Evolutionary conservation across 2,329 filamentous ascomycete species (phyloP), one percentile per base, ranked within the genome.

Genomic region (Epichloe aotearoae): DNA sequence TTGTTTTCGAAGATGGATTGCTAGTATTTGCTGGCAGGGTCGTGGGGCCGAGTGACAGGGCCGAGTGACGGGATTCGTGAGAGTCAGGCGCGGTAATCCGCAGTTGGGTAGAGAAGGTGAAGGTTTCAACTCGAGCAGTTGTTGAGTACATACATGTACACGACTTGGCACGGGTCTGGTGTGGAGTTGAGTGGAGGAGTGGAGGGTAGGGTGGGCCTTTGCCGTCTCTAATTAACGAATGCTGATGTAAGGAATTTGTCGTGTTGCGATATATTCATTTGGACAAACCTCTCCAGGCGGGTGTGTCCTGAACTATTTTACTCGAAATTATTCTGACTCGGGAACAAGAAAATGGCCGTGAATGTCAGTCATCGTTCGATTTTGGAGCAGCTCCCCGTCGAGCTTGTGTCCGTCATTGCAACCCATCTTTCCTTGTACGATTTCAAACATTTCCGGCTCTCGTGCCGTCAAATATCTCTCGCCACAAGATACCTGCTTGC

Each of bases 401-500:
- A 72, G 61, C 63, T 72, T 42, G 57, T 73, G 46, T 59, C 66
- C 58, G 63, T 69, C 59, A 67, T 76, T 53, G 73, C 70, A 53
- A 60, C 61, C 48, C 63, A 66, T 54, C 71, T 72, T 56, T 65
- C 19, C n/a, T 53, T 59, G 5, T 52, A 61, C 17, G 65, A 70
- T 17, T 67, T 72, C 39, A 64, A 64, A 52, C 63, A 58, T 49
- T 64, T 76, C 39, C 69, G 74, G 12, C 66, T 70, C 33, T 61
- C 62, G 47, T 69, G 64, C 38, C 61, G 58, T 14, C 63, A 60
- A 26, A 59, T 70, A 38, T 70, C 71, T 39, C 64, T 67, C 33
- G 60, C 72, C 3, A 71, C 71, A 50, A 69, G 69, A 53, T 66
- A 71, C 23, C 71, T 67, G 52, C 60, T 75, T 52, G 56, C 74